A percentile compares a stretch with the other conserved stretches of the same genome.
Evolutionary conservation across 495 filamentous ascomycete genomes (phyloP).

Genomic region (Poronia punctata): DNA sequence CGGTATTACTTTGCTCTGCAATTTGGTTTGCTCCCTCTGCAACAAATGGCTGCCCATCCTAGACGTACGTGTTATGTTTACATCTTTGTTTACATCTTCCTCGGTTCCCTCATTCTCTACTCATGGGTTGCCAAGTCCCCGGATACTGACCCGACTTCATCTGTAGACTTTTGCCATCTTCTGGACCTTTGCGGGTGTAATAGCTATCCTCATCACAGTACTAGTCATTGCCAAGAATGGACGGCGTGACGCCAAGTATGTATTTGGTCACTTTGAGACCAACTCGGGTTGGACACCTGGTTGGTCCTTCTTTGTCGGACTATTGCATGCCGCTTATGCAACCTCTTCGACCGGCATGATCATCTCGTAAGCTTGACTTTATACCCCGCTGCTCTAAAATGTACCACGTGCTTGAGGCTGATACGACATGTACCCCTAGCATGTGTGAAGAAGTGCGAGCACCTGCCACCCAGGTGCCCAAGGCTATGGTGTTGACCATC

Average conservation of each 20-base stretch:
- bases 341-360: slow-evolving; percentile 50
- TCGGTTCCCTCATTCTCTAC: background rate
- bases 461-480: slow-evolving; percentile 43
- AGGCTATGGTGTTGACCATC: slow-evolving; percentile 45
- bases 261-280: slow-evolving; percentile 38
- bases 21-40: slow-evolving; percentile 48
- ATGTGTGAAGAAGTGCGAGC: slow-evolving; percentile 46
- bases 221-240: slow-evolving; percentile 40
- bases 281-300: slow-evolving; percentile 43
- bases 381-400: no score
- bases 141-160: background rate
- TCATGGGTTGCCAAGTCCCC: background rate
- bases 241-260: slow-evolving; percentile 32
- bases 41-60: slow-evolving; percentile 51
- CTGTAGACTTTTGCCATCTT: slow-evolving; percentile 42
- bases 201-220: slow-evolving; percentile 38
- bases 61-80: slow-evolving; percentile 33
- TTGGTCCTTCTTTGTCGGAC: slow-evolving; percentile 43
- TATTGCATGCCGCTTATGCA: slow-evolving; percentile 43
- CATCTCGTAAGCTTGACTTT: slow-evolving; percentile 31
- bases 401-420: slow-evolving; percentile 1
- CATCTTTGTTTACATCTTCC: background rate
- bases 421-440: slow-evolving; percentile 11
- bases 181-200: slow-evolving; percentile 42
- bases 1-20: slow-evolving; percentile 47